Evolutionary conservation across 495 filamentous ascomycete genomes (phyloP).

Genomic region (Lepraria neglecta): DNA sequence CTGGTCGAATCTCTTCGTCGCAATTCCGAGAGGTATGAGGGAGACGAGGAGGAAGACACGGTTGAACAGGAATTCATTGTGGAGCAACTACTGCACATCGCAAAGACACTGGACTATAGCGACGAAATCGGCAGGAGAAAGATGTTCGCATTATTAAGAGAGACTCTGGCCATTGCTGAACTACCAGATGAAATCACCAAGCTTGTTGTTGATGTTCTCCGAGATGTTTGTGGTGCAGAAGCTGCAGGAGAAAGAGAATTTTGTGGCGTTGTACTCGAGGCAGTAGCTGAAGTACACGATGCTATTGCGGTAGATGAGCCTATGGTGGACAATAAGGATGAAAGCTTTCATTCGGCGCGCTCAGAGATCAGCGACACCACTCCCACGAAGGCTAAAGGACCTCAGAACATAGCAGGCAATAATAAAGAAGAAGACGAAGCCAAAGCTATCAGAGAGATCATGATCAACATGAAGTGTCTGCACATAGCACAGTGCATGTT

Average conservation of each 20-base stretch:
- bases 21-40: constrained; percentile 46
- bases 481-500: constrained; percentile 98
- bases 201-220: constrained; percentile 74
- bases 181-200: constrained; percentile 89
- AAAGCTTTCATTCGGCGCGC: constrained; percentile 85
- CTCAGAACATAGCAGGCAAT: constrained; percentile 41
- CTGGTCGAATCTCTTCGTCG: constrained; percentile 63
- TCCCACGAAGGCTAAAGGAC: constrained; percentile 38
- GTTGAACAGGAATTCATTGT: constrained; percentile 89
- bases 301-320: constrained; percentile 59
- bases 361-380: constrained; percentile 69
- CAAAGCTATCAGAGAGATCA: constrained; percentile 80
- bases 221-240: constrained; percentile 71
- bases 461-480: constrained; percentile 97
- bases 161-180: constrained; percentile 76
- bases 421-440: constrained; percentile 69
- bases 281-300: constrained; percentile 92
- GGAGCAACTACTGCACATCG: constrained; percentile 89
- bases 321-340: constrained; percentile 44
- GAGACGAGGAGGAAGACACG: constrained; percentile 70
- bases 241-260: constrained; percentile 83
- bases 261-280: constrained; percentile 85
- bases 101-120: constrained; percentile 82
- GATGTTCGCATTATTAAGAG: constrained; percentile 86
- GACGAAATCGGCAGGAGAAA: constrained; percentile 91